Conservation (phyloP, 768 basidiomycete genomes). For the Kwoniella sp. region DNA sequence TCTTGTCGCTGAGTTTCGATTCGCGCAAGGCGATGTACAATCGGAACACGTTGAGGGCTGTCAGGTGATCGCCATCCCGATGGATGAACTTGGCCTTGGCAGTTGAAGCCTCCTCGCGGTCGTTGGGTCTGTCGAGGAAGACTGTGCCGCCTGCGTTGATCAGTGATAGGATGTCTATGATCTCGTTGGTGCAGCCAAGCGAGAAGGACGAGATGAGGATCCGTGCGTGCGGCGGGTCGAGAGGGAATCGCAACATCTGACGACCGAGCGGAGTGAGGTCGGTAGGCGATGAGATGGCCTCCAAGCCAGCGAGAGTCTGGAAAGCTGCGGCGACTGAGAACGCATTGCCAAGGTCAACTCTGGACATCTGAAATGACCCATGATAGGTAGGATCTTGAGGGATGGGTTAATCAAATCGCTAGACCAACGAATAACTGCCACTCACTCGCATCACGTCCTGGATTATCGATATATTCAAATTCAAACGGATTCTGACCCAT, state of each 20-base stretch:
- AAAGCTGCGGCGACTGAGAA: slow-evolving; percentile 55
- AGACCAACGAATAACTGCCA: no score
- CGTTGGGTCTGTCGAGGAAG: slow-evolving; percentile 72
- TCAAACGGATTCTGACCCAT: slow-evolving; percentile 77
- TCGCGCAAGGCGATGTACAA: slow-evolving; percentile 67
- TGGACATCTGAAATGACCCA: no score
- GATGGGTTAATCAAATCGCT: background rate
- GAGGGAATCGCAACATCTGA: slow-evolving; percentile 85
- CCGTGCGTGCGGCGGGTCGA: slow-evolving; percentile 82
- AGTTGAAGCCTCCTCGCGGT: slow-evolving; percentile 66
- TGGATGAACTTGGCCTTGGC: slow-evolving; percentile 79
- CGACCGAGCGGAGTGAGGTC: slow-evolving; percentile 73
- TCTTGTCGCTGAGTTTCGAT: slow-evolving; percentile 15
- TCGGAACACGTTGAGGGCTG: slow-evolving; percentile 78
- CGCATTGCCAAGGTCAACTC: slow-evolving; percentile 56
- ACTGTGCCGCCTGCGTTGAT: slow-evolving; percentile 78
- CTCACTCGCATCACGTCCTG: slow-evolving; percentile 74
- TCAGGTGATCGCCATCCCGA: slow-evolving; percentile 86
- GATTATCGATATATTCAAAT: slow-evolving; percentile 86
- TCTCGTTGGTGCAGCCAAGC: slow-evolving; percentile 72
- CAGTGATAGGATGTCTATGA: slow-evolving; percentile 81
- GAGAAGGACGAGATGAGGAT: slow-evolving; percentile 76
- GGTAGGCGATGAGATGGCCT: slow-evolving; percentile 71
- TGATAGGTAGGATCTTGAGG: background rate
- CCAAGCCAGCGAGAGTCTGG: slow-evolving; percentile 69